Base-by-base conservation (phyloP, 495 filamentous ascomycete genomes). In the Aspergillus panamensis region DNA sequence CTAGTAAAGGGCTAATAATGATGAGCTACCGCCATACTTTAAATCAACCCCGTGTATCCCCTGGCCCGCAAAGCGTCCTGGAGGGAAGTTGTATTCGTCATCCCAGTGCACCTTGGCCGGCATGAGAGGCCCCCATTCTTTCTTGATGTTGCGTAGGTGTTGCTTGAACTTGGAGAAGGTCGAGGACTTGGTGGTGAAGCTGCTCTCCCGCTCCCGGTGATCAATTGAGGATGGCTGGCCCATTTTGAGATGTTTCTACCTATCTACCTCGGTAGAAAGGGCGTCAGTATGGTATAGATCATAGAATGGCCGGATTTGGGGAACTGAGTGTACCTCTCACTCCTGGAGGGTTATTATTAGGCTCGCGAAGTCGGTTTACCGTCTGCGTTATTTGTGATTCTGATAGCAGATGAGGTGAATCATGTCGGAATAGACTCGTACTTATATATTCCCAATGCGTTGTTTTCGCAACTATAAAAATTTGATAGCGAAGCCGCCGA, bases 21-120 rank as follows among this genome's bases (percentile, higher is more conserved):
- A n/a, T n/a, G n/a, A n/a, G n/a, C n/a, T n/a, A n/a, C n/a, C n/a
- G 33, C 14, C 35, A 39, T 5, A 4, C 35, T 39, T 10, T 4
- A 35, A 2, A 53, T 17, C 29, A 17, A 37, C 49, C 19, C 31
- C 30, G 35, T 55, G 17, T 25, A 55, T 17, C 3, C 61, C 63
- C 37, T 72, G 67, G 1, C 69, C 69, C 8, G 65, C 65, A 58
- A 66, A 69, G 33, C 63, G 53, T 0, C 69, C 69, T 2, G 67
- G 53, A 10, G 60, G 57, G 49, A 72, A 69, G 20, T 66, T 72
- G 47, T 72, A 72, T 45, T 69, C 69, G 29, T 68, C 65, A 8
- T 69, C 63, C 55, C 64, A 60, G 25, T 60, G 35, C 30, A 49
- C 51, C 42, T 69, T 72, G 7, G 69, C 69, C 12, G 60, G 45